These are phyloP conservation scores for Echium plantagineum DNA, from an alignment of 257 asterid genomes.

Conservation along the genomic window DNA sequence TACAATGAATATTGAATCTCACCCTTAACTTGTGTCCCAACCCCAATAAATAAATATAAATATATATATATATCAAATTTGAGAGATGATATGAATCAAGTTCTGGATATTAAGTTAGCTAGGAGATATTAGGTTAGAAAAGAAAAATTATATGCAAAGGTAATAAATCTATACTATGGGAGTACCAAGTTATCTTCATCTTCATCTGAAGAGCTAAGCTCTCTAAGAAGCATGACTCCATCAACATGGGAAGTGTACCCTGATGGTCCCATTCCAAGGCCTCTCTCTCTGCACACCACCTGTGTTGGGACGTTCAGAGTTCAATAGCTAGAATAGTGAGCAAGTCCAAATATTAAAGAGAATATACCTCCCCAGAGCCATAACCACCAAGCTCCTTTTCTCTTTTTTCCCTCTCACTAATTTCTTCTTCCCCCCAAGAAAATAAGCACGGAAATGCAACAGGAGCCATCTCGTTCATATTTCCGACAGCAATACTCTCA, in stretches of 20 bases:
- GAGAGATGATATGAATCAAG: background rate
- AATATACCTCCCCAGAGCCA: slow-evolving; percentile 89
- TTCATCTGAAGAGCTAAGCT: slow-evolving; percentile 35
- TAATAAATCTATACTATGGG: background rate
- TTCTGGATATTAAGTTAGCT: background rate
- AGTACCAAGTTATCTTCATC: slow-evolving; percentile 46
- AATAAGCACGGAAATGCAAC: slow-evolving; percentile 82
- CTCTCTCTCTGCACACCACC: slow-evolving; percentile 97
- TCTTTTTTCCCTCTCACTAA: slow-evolving; percentile 88
- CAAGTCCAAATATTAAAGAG: background rate
- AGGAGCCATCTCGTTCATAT: slow-evolving; percentile 69
- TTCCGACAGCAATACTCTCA: slow-evolving; percentile 93
- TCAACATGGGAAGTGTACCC: slow-evolving; percentile 50
- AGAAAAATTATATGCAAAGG: background rate
- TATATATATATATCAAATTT: background rate
- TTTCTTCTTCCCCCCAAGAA: slow-evolving; percentile 99
- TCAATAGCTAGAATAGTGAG: background rate
- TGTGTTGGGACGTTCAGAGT: slow-evolving; percentile 14
- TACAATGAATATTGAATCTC: background rate
- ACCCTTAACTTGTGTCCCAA: background rate
- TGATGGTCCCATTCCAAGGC: slow-evolving; percentile 73
- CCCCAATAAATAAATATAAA: background rate
- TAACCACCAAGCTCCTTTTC: slow-evolving; percentile 95
- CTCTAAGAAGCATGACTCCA: slow-evolving; percentile 29
- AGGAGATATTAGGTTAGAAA: background rate